Conservation (phyloP, 495 filamentous ascomycete genomes). For the Aspergillus hancockii region DNA sequence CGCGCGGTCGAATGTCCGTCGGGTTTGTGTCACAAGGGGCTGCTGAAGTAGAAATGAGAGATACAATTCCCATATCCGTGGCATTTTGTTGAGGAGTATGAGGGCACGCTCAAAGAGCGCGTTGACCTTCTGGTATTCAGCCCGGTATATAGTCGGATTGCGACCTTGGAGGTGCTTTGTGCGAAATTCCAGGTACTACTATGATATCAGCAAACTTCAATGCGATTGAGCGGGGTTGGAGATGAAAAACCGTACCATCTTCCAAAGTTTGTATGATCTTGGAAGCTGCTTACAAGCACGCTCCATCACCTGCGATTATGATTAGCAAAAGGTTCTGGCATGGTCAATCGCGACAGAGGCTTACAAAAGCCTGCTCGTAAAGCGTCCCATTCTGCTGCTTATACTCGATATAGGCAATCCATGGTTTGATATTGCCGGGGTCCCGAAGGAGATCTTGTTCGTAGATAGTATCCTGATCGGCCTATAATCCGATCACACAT, state of each 20-base stretch:
- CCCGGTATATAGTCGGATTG: slow-evolving; percentile 77
- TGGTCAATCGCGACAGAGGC: slow-evolving; percentile 12
- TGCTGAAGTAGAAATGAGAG: slow-evolving; percentile 87
- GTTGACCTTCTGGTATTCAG: slow-evolving; percentile 92
- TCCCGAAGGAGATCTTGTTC: slow-evolving; percentile 93
- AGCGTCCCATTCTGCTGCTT: slow-evolving; percentile 84
- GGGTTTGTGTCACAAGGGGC: slow-evolving; percentile 86
- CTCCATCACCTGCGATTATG: slow-evolving; percentile 62
- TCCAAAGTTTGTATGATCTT: slow-evolving; percentile 98
- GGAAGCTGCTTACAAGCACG: slow-evolving; percentile 86
- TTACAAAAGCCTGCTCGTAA: slow-evolving; percentile 89
- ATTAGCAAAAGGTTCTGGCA: slow-evolving; percentile 3
- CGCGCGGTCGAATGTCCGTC: slow-evolving; percentile 90
- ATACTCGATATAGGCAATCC: slow-evolving; percentile 92
- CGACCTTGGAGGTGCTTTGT: slow-evolving; percentile 78
- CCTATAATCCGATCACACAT: slow-evolving; percentile 39
- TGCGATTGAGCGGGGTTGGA: background rate
- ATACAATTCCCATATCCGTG: slow-evolving; percentile 97
- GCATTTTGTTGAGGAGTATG: slow-evolving; percentile 98
- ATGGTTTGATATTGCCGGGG: slow-evolving; percentile 86
- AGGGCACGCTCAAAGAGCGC: slow-evolving; percentile 91
- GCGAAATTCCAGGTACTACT: slow-evolving; percentile 83
- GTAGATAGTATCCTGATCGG: slow-evolving; percentile 88
- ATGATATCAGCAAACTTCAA: slow-evolving; percentile 17
- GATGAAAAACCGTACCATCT: slow-evolving; percentile 65